Conservation (phyloP, 2,329 filamentous ascomycete genomes). For the Pseudogymnoascus sp. region DNA sequence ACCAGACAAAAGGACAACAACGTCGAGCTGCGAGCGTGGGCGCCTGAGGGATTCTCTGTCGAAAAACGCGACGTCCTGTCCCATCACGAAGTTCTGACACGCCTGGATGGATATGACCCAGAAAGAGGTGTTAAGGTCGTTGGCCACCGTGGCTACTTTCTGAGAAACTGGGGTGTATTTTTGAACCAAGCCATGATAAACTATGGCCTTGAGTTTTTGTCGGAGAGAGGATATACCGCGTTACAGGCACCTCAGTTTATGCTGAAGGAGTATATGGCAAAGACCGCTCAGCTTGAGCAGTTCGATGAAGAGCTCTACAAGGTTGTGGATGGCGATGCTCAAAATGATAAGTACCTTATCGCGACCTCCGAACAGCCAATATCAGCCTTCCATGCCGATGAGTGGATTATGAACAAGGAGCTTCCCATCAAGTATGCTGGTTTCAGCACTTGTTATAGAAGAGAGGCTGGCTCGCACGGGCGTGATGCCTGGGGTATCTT, state of each 20-base stretch:
- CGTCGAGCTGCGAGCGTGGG: constrained; percentile 67
- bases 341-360: constrained; percentile 73
- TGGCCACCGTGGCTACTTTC: constrained; percentile 88
- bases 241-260: constrained; percentile 91
- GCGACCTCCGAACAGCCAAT: constrained; percentile 93
- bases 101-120: constrained; percentile 85
- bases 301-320: constrained; percentile 99
- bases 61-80: constrained; percentile 75
- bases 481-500: constrained; percentile 97
- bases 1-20: constrained; percentile 61
- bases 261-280: constrained; percentile 91
- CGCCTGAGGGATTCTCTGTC: constrained; percentile 64
- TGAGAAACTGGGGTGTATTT: constrained; percentile 83
- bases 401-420: constrained; percentile 81
- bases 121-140: constrained; percentile 91
- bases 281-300: constrained; percentile 92
- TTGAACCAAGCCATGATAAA: constrained; percentile 90
- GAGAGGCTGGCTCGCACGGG: constrained; percentile 86
- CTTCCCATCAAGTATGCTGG: constrained; percentile 89
- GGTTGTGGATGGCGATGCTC: constrained; percentile 77
- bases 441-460: constrained; percentile 90
- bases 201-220: constrained; percentile 87
- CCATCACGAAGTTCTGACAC: constrained; percentile 86
- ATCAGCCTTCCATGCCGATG: constrained; percentile 83
- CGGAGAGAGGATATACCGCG: constrained; percentile 70